phyloP scores from a whole-genome alignment of 768 basidiomycete genomes.

The Mycena venus region DNA sequence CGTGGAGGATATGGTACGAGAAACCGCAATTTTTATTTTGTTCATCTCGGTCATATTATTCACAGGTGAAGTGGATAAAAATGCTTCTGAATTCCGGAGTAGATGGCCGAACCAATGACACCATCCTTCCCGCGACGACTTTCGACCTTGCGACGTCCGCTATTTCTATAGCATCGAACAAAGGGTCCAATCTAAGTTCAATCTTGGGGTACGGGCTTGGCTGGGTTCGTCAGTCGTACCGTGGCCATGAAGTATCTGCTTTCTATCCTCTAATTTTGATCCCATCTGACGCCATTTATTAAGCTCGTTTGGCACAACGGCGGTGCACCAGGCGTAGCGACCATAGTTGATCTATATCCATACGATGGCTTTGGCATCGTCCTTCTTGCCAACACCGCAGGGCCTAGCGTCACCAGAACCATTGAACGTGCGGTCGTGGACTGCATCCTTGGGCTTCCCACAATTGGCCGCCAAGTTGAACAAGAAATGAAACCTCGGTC shows the following conservation, averaged over 20 bases:
- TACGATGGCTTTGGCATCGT: conserved; percentile 50
- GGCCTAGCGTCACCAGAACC: conserved; percentile 21
- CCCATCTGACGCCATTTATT: background rate
- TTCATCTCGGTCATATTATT: no score
- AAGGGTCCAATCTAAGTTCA: conserved; percentile 39
- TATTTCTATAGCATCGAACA: conserved; percentile 39
- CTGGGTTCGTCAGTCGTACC: conserved; percentile 54
- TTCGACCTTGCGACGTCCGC: no score
- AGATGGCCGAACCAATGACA: conserved; percentile 42
- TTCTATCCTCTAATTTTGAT: background rate
- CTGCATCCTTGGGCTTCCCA: conserved; percentile 34
- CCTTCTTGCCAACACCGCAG: conserved; percentile 47
- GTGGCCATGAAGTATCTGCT: conserved; percentile 53
- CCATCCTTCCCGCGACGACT: conserved; percentile 47
- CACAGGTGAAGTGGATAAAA: conserved; percentile 58
- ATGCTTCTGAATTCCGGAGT: conserved; percentile 50
- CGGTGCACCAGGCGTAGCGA: conserved; percentile 48
- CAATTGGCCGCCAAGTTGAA: background rate
- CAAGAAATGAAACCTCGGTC: background rate
- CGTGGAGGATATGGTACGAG: conserved; percentile 55
- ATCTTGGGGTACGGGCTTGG: conserved; percentile 57
- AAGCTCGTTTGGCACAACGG: conserved; percentile 53
- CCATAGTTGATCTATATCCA: conserved; percentile 49
- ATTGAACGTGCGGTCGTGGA: conserved; percentile 22
- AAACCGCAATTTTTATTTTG: background rate